Evolutionary conservation across 768 basidiomycete genomes (phyloP).

Genomic region (Russula lepida): DNA sequence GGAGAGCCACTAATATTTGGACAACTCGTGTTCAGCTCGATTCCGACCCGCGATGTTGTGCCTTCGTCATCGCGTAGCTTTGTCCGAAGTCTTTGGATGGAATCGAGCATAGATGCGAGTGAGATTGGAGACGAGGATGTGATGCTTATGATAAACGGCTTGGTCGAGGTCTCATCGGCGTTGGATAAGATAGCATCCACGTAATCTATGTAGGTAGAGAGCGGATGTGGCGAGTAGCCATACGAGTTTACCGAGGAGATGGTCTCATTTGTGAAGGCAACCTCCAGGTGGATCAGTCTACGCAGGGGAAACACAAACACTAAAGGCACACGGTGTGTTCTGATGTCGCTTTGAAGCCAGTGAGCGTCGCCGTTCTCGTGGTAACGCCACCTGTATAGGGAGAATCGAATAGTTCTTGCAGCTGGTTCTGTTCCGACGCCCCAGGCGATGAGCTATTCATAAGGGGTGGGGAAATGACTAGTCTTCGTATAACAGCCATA

Average conservation of each 20-base stretch:
- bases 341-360: conserved; percentile 61
- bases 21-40: conserved; percentile 82
- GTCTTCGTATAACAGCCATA: conserved; percentile 53
- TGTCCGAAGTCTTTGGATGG: conserved; percentile 53
- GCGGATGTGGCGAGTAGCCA: conserved; percentile 76
- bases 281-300: conserved; percentile 33
- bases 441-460: conserved; percentile 77
- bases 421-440: conserved; percentile 62
- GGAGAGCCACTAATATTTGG: conserved; percentile 62
- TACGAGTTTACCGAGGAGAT: conserved; percentile 74
- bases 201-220: conserved; percentile 60
- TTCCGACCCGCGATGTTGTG: conserved; percentile 41
- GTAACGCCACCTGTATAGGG: conserved; percentile 70
- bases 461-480: conserved; percentile 53
- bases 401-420: conserved; percentile 56
- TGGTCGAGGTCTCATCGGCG: conserved; percentile 28
- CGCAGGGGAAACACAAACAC: neutral
- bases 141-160: conserved; percentile 76
- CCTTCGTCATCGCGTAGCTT: conserved; percentile 23
- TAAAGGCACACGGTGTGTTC: conserved; percentile 46
- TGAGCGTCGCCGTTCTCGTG: conserved; percentile 65
- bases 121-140: conserved; percentile 49
- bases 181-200: conserved; percentile 41
- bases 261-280: conserved; percentile 44
- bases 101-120: conserved; percentile 45